A percentile compares a stretch with the other conserved stretches of the same genome.
Conservation (phyloP, 306 rosid genomes). For the Mimosa pudica region DNA sequence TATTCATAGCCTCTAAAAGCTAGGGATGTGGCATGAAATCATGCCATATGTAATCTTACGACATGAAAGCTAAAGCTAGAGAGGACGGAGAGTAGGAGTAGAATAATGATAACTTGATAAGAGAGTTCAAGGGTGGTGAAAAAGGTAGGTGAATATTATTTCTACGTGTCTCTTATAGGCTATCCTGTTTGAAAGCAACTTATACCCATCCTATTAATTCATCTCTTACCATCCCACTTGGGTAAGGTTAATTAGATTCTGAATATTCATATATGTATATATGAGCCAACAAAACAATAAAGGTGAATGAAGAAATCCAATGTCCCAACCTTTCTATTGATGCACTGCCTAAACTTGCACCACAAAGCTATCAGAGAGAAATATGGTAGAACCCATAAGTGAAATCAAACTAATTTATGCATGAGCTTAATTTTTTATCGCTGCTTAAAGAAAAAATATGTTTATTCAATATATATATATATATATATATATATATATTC, state of each 20-base stretch:
- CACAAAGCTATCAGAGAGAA: too few species aligned
- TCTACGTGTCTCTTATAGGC: background rate
- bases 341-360: slow-evolving; percentile 60
- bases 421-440: background rate
- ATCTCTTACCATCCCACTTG: slow-evolving; percentile 58
- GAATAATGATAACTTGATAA: slow-evolving; percentile 2
- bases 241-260: slow-evolving; percentile 30
- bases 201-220: slow-evolving; percentile 54
- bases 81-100: slow-evolving; percentile 25
- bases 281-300: slow-evolving; percentile 21
- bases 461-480: too few species aligned
- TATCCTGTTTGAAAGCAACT: slow-evolving; percentile 44
- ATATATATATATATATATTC: too few species aligned
- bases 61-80: slow-evolving; percentile 29
- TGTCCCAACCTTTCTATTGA: slow-evolving; percentile 42
- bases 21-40: slow-evolving; percentile 31
- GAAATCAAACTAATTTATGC: background rate
- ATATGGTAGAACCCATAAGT: too few species aligned
- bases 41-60: background rate
- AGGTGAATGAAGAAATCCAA: slow-evolving; percentile 48
- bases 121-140: slow-evolving; percentile 6
- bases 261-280: background rate
- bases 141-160: slow-evolving; percentile 37
- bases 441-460: background rate
- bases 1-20: background rate